Percentiles rank a stretch among this genome's conserved stretches.
phyloP scores from a whole-genome alignment of 345 rosid species.

The Salix caprea region DNA sequence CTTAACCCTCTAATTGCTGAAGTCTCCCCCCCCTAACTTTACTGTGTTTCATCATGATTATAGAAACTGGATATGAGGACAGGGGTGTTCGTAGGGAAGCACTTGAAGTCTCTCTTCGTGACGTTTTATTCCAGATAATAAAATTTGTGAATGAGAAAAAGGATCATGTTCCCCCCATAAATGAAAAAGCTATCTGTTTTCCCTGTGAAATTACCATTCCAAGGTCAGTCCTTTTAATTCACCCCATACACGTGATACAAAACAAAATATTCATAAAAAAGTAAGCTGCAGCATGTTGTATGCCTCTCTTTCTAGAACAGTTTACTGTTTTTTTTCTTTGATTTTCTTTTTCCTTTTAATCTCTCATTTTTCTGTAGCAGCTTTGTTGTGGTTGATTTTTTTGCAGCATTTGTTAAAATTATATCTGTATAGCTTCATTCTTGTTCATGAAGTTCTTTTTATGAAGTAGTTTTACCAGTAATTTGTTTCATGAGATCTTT shows the following conservation, averaged over 20 bases:
- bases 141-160: constrained; percentile 91
- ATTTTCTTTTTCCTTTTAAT: neutral
- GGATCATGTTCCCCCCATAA: constrained; percentile 87
- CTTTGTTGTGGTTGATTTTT: neutral
- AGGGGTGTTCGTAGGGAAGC: constrained; percentile 60
- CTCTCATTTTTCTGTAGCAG: neutral
- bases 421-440: neutral
- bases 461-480: neutral
- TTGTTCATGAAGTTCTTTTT: neutral
- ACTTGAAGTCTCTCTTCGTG: constrained; percentile 74
- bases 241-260: neutral
- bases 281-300: neutral
- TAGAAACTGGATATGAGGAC: constrained; percentile 58
- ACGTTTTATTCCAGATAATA: constrained; percentile 84
- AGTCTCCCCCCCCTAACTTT: neutral
- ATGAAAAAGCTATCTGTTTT: constrained; percentile 68
- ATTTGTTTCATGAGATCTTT: neutral
- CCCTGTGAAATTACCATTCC: constrained; percentile 81
- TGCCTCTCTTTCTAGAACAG: neutral
- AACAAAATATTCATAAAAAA: neutral
- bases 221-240: constrained; percentile 49
- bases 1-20: neutral
- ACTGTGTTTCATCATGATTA: neutral
- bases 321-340: neutral
- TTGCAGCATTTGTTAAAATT: neutral